Percentiles rank a stretch among this genome's conserved stretches.
These are phyloP conservation scores for Biscutella laevigata DNA, from an alignment of 441 rosid species.

Conservation along the genomic window DNA sequence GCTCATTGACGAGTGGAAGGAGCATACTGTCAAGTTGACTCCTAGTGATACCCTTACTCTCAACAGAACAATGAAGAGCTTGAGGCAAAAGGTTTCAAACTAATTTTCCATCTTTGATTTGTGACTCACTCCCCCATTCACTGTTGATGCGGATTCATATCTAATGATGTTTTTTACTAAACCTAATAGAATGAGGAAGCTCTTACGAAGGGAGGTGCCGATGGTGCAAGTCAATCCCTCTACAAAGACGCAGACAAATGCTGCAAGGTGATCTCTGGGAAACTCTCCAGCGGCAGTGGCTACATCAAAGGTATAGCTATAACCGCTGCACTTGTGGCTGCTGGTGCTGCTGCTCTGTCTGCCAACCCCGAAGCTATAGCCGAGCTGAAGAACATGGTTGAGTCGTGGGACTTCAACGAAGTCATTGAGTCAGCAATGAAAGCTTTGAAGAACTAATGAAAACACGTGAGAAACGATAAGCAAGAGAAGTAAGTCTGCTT, in stretches of 20 bases:
- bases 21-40: conserved; percentile 38
- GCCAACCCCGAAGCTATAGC: conserved; percentile 32
- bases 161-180: not conserved
- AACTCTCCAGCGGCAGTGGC: conserved; percentile 35
- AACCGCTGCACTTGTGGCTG: conserved; percentile 29
- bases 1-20: conserved; percentile 63
- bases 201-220: conserved; percentile 31
- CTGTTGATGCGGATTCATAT: not conserved
- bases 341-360: conserved; percentile 26
- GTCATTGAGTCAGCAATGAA: conserved; percentile 10
- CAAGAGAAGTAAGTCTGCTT: conserved; percentile 19
- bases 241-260: conserved; percentile 53
- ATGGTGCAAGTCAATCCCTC: conserved; percentile 29
- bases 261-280: conserved; percentile 48
- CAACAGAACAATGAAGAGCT: conserved; percentile 44
- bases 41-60: conserved; percentile 38
- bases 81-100: conserved; percentile 57
- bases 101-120: not conserved
- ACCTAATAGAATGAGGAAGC: conserved; percentile 57
- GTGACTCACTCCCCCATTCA: not conserved
- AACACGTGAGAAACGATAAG: not conserved
- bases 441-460: conserved; percentile 12
- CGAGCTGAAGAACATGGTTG: conserved; percentile 13
- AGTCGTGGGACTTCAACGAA: conserved; percentile 10
- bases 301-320: conserved; percentile 43